phyloP scores from a whole-genome alignment of 352 stramenopile species.

The Globisporangium acanthophoron region DNA sequence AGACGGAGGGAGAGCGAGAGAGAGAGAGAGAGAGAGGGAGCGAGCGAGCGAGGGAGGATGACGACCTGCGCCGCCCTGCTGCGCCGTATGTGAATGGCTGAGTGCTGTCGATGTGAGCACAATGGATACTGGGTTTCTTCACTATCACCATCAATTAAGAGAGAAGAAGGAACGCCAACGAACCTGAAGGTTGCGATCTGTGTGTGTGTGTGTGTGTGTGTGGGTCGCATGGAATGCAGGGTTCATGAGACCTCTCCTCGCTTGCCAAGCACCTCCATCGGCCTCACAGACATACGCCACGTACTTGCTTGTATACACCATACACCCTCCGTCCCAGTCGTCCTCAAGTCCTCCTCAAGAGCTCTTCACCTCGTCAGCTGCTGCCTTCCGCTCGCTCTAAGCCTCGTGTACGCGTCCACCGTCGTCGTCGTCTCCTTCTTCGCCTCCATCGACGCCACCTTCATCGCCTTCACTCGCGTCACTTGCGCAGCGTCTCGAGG shows the following conservation, averaged over 20 bases:
- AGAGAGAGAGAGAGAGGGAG: too few species aligned
- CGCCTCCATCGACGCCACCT: not conserved
- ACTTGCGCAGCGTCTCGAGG: slow-evolving; percentile 53
- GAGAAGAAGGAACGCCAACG: too few species aligned
- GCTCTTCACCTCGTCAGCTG: not conserved
- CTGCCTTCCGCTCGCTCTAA: not conserved
- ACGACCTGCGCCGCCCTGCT: too few species aligned
- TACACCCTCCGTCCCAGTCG: not conserved
- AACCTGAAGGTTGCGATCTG: not conserved
- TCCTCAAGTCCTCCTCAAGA: not conserved
- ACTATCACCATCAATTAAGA: too few species aligned
- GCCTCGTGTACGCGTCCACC: not conserved
- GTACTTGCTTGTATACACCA: not conserved
- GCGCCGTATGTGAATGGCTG: not conserved
- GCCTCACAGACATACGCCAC: not conserved
- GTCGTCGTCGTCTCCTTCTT: not conserved
- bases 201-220: not conserved
- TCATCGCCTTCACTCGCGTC: not conserved
- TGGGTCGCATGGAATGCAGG: too few species aligned
- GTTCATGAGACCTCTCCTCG: too few species aligned
- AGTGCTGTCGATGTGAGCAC: not conserved
- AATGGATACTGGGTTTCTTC: not conserved
- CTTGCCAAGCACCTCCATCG: not conserved
- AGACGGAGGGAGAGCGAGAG: not conserved
- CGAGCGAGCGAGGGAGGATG: too few species aligned